Evolutionary conservation across 2,329 filamentous ascomycete genomes (phyloP).

Genomic region (Cercospora citrullina): DNA sequence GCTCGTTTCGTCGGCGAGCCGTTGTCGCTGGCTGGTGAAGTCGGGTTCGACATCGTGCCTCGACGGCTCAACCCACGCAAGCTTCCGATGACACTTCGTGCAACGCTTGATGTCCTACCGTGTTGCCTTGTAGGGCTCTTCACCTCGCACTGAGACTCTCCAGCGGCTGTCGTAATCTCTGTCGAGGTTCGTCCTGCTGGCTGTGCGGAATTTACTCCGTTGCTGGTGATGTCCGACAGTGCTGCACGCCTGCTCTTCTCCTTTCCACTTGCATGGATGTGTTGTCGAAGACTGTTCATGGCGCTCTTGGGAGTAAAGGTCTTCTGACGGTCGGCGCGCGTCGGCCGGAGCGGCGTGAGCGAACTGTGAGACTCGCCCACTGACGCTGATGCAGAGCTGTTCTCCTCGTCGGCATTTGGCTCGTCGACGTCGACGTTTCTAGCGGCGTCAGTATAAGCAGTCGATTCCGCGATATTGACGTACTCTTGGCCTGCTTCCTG

Average conservation of each 20-base stretch:
- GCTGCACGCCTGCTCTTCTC: constrained; percentile 20
- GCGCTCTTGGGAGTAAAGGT: constrained; percentile 25
- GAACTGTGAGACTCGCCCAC: constrained; percentile 4
- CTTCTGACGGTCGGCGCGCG: constrained; percentile 15
- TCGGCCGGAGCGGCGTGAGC: constrained; percentile 19
- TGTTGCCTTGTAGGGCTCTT: constrained; percentile 20
- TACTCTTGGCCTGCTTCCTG: constrained; percentile 9
- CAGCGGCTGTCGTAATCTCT: background rate
- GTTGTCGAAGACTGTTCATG: constrained; percentile 26
- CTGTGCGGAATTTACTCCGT: background rate
- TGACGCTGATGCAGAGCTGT: background rate
- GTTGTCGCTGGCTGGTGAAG: constrained; percentile 1
- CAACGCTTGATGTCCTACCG: constrained; percentile 26
- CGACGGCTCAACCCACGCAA: constrained; percentile 26
- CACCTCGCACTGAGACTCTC: constrained; percentile 5
- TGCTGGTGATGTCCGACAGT: constrained; percentile 16
- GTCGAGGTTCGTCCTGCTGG: constrained; percentile 4
- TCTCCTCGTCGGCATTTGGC: background rate
- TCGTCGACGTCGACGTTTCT: constrained; percentile 1
- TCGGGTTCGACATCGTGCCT: constrained; percentile 20
- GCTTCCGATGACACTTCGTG: constrained; percentile 31
- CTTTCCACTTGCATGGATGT: constrained; percentile 22
- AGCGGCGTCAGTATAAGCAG: background rate
- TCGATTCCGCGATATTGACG: background rate
- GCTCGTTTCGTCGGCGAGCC: constrained; percentile 20